Evolutionary conservation across 768 basidiomycete species (phyloP), one percentile per base, ranked within the genome.

Genomic region (Tulasnella sp.): DNA sequence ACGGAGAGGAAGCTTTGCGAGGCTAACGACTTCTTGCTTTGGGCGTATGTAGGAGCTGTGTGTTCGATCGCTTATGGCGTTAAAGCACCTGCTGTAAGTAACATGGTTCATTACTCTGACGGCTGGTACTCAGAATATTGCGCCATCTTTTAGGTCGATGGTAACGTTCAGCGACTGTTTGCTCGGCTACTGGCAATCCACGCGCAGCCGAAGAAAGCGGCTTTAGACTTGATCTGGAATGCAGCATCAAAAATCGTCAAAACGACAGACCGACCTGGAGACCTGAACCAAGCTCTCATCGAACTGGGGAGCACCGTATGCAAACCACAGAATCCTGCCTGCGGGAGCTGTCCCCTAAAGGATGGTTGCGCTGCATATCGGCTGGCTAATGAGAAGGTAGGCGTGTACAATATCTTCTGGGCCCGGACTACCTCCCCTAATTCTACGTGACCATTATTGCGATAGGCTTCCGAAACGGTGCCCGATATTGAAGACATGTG

Each of bases 251-350:
- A 87, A 3, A 88, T 98, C 84, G 92, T 98, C 14, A 85, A 89
- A 56, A 86, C 81, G 18, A 83, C 87, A 74, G 87, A 89, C 44
- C 84, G 88, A 81, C 90, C 95, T 0, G 95, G 96, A 24, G 94
- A 97, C 84, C 88, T 96, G 81, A 97, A 97, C 83, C 93, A 98
- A 86, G 96, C 94, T 19, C 87, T 99, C 75, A 98, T 98, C 84
- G 97, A 99, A 84, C 90, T 98, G 9, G 97, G 97, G 74, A 94
- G 94, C 84, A 97, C 95, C 3, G 89, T 98, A 3, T 99, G 97
- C 86, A 96, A 93, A 85, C 92, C 94, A 58, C 91, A 90, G 80
- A 90, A 93, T 81, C 97, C 97, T 14, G 85, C 86, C 27, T 98
- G 97, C 83, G 85, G 82, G 24, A 83, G 85, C 24, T 98, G 97